Conservation (phyloP, 2,329 filamentous ascomycete genomes). For the Didymella exigua region DNA sequence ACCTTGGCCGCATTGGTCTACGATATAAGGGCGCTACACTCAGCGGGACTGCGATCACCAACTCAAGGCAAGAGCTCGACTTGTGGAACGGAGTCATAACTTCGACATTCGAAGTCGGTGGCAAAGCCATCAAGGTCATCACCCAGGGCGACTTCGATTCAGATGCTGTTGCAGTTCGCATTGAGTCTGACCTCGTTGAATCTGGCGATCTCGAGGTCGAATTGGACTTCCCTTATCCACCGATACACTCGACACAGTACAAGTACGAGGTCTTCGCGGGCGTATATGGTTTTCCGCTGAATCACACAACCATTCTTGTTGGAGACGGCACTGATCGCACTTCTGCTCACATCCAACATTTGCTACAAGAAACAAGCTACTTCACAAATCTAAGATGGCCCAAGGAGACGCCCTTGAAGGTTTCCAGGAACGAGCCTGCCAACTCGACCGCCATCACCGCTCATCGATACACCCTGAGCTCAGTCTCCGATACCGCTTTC, state of each 20-base stretch:
- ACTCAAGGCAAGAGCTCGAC: slow-evolving; percentile 51
- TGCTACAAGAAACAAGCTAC: slow-evolving; percentile 52
- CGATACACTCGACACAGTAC: slow-evolving; percentile 35
- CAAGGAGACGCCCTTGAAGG: slow-evolving; percentile 39
- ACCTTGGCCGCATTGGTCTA: slow-evolving; percentile 56
- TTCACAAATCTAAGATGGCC: slow-evolving; percentile 51
- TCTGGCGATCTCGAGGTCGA: slow-evolving; percentile 52
- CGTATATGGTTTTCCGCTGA: slow-evolving; percentile 54
- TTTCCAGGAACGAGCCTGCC: slow-evolving; percentile 45
- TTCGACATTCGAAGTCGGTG: slow-evolving; percentile 54
- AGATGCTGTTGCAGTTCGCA: slow-evolving; percentile 52
- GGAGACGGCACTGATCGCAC: slow-evolving; percentile 29
- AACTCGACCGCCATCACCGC: slow-evolving; percentile 49
- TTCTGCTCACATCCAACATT: slow-evolving; percentile 52
- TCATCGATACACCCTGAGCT: slow-evolving; percentile 32
- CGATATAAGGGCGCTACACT: slow-evolving; percentile 46
- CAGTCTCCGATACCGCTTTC: slow-evolving; percentile 6
- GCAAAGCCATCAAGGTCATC: slow-evolving; percentile 49
- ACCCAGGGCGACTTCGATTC: slow-evolving; percentile 54
- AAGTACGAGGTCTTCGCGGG: slow-evolving; percentile 55
- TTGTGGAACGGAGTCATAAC: slow-evolving; percentile 56
- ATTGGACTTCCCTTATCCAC: slow-evolving; percentile 59
- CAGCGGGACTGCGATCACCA: slow-evolving; percentile 16
- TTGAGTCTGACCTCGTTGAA: slow-evolving; percentile 52
- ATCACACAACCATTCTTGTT: slow-evolving; percentile 51